Evolutionary conservation across 2,329 filamentous ascomycete species (phyloP), one percentile per base, ranked within the genome.

Genomic region (Paraphaeosphaeria sporulosa): DNA sequence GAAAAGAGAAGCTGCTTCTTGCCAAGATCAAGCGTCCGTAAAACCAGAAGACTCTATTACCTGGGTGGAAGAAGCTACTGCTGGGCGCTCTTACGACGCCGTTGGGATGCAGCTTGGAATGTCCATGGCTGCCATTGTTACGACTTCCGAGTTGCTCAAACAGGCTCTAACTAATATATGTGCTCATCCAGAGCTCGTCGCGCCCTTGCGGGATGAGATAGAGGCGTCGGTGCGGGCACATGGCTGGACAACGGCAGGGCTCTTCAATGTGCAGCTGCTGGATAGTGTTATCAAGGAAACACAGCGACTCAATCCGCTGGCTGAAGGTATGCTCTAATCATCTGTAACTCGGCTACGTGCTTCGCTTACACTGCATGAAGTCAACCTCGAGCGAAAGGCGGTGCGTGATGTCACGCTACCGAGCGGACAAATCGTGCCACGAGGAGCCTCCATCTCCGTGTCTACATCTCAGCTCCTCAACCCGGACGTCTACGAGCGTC

Each of bases 231-330:
- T 30, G 8, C 27, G 27, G 4, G 27, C 27, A 30, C 27, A 30
- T 30, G 27, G 27, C 27, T 79, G 73, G 72, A 73, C 66, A 17
- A 79, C 79, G 62, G 72, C 71, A 1, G 63, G 76, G 0, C 63
- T 82, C 2, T 76, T 76, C 59, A 76, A 78, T 47, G 64, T 82
- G 43, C 77, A 76, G 59, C 66, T 80, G 2, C 61, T 82, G 62
- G 80, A 82, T 63, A 82, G 80, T 55, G 72, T 77, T 0, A 64
- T 82, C 57, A 81, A 81, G 52, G 80, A 82, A 62, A 67, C 57
- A 2, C 74, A 77, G 59, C 59, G 75, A 40, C 34, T 71, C 21
- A 71, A 68, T 8, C 27, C 27, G 27, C 27, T 30, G 8, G 21
- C 65, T 66, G 0, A 57, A 66, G 4, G 34, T 32, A 3, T 44